Evolutionary conservation across 768 basidiomycete genomes (phyloP).

Genomic region (Exsudoporus frostii): DNA sequence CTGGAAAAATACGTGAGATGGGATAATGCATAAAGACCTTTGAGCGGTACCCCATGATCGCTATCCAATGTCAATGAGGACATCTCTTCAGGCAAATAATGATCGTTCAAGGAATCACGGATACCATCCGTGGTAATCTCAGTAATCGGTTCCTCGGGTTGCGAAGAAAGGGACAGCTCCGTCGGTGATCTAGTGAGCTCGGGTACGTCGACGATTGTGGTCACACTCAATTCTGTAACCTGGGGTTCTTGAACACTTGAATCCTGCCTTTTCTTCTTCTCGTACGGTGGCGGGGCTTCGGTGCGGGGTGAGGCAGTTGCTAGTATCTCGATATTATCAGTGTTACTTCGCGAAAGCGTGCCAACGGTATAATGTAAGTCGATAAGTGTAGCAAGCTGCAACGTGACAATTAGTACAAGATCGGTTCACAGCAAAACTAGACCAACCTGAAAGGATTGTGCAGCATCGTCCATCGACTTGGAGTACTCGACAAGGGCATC

Average conservation of each 20-base stretch:
- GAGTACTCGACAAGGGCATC: constrained; percentile 35
- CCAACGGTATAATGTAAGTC: constrained; percentile 43
- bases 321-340: background rate
- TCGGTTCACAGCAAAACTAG: background rate
- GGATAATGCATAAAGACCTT: background rate
- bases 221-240: background rate
- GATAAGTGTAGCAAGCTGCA: constrained; percentile 45
- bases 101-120: constrained; percentile 17
- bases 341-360: constrained; percentile 9
- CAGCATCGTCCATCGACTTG: constrained; percentile 40
- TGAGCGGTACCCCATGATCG: constrained; percentile 34
- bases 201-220: constrained; percentile 1
- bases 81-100: constrained; percentile 21
- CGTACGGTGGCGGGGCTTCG: constrained; percentile 24
- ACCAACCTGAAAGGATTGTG: constrained; percentile 45
- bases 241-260: background rate
- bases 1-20: constrained; percentile 27
- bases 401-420: background rate
- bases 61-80: constrained; percentile 21
- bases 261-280: constrained; percentile 1
- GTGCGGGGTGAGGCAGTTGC: background rate
- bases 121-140: constrained; percentile 22
- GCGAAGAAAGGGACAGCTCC: background rate
- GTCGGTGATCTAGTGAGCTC: background rate
- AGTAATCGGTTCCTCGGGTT: constrained; percentile 6